Base-by-base conservation (phyloP, 1,284 basidiomycete species). In the Malassezia arunalokei region DNA sequence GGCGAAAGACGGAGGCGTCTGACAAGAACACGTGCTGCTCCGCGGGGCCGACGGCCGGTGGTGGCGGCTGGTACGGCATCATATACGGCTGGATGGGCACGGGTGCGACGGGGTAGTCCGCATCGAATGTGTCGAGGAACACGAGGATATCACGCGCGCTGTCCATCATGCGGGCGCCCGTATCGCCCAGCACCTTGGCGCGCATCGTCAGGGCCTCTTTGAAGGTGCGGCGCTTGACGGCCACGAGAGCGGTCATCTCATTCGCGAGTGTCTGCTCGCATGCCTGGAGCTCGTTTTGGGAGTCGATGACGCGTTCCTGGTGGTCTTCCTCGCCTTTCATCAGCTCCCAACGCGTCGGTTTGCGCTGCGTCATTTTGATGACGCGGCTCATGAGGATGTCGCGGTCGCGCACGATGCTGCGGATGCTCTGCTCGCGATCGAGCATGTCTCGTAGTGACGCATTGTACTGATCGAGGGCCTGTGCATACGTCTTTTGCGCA, bases 351-450 rank as follows among this genome's bases (percentile, higher is more conserved):
- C 60, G 73, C 47, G 57, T 49, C n/a, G 59, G 56, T 43, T 62
- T 64, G 39, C 65, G 64, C 58, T 75, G 73, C 42, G 65, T 66
- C 8, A 71, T 59, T 65, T 75, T 75, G 70, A 76, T 73, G 38
- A 76, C 59, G 15, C 75, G 65, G 33, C 66, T 68, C 28, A 76
- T 70, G 37, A 76, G 63, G 46, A 76, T 76, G 59, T 76, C 75
- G 29, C 75, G 69, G 49, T 76, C 75, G 20, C 75, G 63, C 14
- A 75, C 64, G 32, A 76, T 73, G 46, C 63, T 71, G 31, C 68
- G 64, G 47, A 76, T 66, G 51, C 68, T 71, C 33, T 65, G 62
- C 61, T 76, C 75, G 43, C 75, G 71, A 29, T 73, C 74, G 41
- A 74, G 66, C 24, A 76, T 71, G 50, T 75, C 74, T 57, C 75